These are phyloP conservation scores for Dichotomopilus funicola DNA, from an alignment of 2,329 filamentous ascomycete species.

Conservation along the genomic window DNA sequence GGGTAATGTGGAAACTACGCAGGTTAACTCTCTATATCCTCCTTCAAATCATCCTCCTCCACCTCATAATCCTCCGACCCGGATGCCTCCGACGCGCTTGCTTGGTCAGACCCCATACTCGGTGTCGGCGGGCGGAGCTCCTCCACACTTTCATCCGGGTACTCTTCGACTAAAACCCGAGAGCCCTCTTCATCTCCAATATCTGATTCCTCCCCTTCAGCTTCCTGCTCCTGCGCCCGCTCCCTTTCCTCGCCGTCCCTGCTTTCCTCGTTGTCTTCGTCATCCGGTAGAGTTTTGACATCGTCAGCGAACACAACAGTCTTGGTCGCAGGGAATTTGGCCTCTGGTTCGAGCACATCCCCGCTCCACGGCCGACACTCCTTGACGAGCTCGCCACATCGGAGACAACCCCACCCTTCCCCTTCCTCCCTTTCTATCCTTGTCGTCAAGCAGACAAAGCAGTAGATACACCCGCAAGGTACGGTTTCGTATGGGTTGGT, in stretches of 20 bases:
- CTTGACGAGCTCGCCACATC: conserved; percentile 77
- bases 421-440: conserved; percentile 87
- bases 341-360: conserved; percentile 64
- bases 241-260: neutral
- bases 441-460: conserved; percentile 90
- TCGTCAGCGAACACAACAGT: conserved; percentile 59
- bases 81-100: conserved; percentile 4
- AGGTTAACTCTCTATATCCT: conserved; percentile 19
- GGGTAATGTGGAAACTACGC: neutral
- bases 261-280: conserved; percentile 1
- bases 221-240: neutral
- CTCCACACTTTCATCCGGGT: conserved; percentile 6
- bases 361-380: conserved; percentile 89
- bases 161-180: conserved; percentile 4
- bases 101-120: conserved; percentile 13
- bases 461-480: conserved; percentile 88
- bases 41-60: conserved; percentile 26
- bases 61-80: conserved; percentile 29
- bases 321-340: conserved; percentile 41
- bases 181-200: conserved; percentile 2
- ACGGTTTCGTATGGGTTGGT: conserved; percentile 93
- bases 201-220: neutral
- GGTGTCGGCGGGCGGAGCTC: conserved; percentile 10
- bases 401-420: conserved; percentile 85
- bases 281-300: conserved; percentile 31